These are phyloP conservation scores for Meredithiella fracta DNA, from an alignment of 2,329 filamentous ascomycete genomes.

Conservation along the genomic window DNA sequence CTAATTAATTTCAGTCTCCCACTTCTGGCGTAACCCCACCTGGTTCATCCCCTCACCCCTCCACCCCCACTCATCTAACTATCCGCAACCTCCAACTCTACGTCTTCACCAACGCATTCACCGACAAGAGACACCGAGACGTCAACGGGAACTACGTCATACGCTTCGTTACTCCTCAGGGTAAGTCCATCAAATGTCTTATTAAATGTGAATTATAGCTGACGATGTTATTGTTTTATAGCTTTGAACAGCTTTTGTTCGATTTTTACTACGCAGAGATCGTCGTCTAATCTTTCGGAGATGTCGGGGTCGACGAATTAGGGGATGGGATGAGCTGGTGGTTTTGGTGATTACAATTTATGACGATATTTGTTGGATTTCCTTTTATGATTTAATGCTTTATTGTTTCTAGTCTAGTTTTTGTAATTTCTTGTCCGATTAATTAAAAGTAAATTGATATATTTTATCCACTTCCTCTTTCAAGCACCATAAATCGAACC, in stretches of 20 bases:
- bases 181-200: constrained; percentile 16
- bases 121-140: constrained; percentile 26
- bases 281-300: too few relatives aligned
- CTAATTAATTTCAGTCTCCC: constrained; percentile 29
- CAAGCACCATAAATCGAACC: too few relatives aligned
- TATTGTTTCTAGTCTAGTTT: too few relatives aligned
- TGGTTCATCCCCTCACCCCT: not conserved
- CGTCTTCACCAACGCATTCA: constrained; percentile 41
- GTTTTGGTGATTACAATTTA: too few relatives aligned
- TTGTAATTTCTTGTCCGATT: too few relatives aligned
- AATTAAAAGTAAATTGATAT: not conserved
- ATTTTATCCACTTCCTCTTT: not conserved
- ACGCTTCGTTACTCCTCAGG: constrained; percentile 29
- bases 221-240: too few relatives aligned
- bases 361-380: too few relatives aligned
- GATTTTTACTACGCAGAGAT: too few relatives aligned
- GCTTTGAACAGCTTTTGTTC: too few relatives aligned
- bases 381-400: too few relatives aligned
- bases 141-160: constrained; percentile 36
- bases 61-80: not conserved
- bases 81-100: constrained; percentile 33
- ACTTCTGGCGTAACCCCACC: constrained; percentile 24
- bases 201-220: not conserved
- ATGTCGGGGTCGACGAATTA: too few relatives aligned
- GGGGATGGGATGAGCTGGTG: too few relatives aligned